Conservation (phyloP, 352 stramenopile species). For the Phytophthora tentaculata region DNA sequence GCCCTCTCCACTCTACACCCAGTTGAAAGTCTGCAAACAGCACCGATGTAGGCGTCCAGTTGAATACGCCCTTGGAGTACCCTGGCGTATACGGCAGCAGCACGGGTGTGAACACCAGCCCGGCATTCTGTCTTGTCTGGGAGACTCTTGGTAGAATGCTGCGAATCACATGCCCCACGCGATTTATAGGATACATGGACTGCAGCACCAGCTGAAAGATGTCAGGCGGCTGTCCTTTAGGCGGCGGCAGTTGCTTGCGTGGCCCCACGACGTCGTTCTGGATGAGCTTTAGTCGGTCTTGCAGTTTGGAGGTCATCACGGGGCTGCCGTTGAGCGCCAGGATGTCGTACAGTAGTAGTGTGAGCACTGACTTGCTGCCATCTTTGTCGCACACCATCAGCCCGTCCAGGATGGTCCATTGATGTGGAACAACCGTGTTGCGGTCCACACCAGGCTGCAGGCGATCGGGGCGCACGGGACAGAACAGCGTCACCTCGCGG, state of each 20-base stretch:
- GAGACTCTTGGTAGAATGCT: constrained; percentile 74
- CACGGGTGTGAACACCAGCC: constrained; percentile 81
- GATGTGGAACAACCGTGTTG: constrained; percentile 74
- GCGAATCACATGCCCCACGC: constrained; percentile 78
- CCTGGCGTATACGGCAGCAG: constrained; percentile 81
- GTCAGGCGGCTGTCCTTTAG: constrained; percentile 79
- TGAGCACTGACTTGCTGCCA: constrained; percentile 69
- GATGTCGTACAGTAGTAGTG: constrained; percentile 87
- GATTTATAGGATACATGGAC: constrained; percentile 85
- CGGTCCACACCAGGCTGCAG: constrained; percentile 79
- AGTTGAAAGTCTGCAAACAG: constrained; percentile 81
- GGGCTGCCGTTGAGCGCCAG: constrained; percentile 82
- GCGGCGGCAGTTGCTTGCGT: constrained; percentile 73
- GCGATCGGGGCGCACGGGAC: constrained; percentile 75
- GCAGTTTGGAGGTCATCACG: constrained; percentile 86
- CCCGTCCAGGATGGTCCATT: constrained; percentile 90
- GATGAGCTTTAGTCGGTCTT: constrained; percentile 88
- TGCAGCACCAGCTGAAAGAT: constrained; percentile 86
- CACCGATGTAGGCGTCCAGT: constrained; percentile 67
- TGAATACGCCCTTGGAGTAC: constrained; percentile 76
- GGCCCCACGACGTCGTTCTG: constrained; percentile 90
- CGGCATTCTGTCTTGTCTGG: constrained; percentile 80
- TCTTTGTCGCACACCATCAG: constrained; percentile 86
- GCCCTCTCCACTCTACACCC: constrained; percentile 79
- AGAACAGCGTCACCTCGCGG: constrained; percentile 79